A percentile compares a stretch with the other conserved stretches of the same genome.
Conservation (phyloP, 1,284 basidiomycete species). For the Phellopilus nigrolimitatus region DNA sequence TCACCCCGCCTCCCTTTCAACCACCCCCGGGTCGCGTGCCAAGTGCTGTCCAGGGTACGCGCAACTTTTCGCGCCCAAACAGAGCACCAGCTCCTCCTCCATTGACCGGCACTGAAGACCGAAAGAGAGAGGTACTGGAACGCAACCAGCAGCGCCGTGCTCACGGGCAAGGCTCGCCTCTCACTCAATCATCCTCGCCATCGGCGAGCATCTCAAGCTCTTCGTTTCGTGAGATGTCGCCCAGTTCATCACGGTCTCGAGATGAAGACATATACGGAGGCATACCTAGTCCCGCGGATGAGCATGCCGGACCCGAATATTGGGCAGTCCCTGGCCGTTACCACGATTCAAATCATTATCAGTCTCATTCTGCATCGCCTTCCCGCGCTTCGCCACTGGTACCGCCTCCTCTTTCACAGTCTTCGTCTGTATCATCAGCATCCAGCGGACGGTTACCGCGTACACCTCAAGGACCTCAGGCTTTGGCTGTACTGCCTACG, state of each 20-base stretch:
- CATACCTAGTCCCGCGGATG: neutral
- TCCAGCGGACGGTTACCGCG: neutral
- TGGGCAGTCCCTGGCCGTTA: neutral
- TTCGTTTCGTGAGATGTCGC: neutral
- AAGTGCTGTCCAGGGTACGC: constrained; percentile 32
- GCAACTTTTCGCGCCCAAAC: constrained; percentile 55
- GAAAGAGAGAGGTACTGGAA: constrained; percentile 56
- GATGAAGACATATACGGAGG: neutral
- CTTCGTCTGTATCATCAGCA: constrained; percentile 8
- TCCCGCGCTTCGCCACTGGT: constrained; percentile 1
- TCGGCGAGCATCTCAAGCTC: constrained; percentile 1
- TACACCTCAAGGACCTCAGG: constrained; percentile 18
- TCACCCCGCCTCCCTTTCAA: constrained; percentile 16
- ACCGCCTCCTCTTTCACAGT: constrained; percentile 11
- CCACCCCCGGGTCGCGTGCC: constrained; percentile 23
- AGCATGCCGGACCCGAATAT: constrained; percentile 4
- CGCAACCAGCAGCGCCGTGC: constrained; percentile 39
- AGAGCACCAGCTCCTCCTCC: constrained; percentile 32
- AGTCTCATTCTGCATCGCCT: constrained; percentile 14
- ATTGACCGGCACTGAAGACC: constrained; percentile 42
- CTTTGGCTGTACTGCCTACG: constrained; percentile 22
- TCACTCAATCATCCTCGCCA: neutral
- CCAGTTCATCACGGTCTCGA: neutral
- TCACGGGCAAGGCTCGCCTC: neutral
- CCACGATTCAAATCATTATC: neutral